phyloP scores from a whole-genome alignment of 768 basidiomycete species.

The Termitomyces sp. region DNA sequence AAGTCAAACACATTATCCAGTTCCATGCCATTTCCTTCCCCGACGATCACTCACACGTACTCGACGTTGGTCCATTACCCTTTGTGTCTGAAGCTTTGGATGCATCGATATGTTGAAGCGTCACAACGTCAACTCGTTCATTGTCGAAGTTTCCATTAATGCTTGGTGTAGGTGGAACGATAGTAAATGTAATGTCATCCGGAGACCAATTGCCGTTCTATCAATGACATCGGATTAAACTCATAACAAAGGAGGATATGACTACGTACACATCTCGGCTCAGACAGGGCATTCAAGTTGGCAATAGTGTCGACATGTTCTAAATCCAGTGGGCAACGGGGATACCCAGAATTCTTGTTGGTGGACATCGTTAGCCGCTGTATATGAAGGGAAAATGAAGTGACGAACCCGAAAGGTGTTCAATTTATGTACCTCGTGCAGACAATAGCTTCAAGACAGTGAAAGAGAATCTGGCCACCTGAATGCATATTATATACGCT shows the following conservation, averaged over 20 bases:
- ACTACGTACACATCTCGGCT: not conserved
- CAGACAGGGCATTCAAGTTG: not conserved
- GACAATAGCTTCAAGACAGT: not conserved
- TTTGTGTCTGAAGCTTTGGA: not conserved
- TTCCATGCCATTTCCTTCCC: no score
- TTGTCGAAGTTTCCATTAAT: not conserved
- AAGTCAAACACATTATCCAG: no score
- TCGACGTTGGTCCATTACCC: no score
- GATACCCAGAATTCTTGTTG: not conserved
- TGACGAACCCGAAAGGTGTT: not conserved
- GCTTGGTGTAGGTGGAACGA: not conserved
- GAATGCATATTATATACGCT: not conserved
- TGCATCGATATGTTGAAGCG: not conserved
- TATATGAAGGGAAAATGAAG: not conserved
- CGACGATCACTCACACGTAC: no score
- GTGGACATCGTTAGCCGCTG: not conserved
- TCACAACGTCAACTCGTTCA: not conserved
- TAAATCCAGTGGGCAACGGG: not conserved
- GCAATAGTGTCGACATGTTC: not conserved
- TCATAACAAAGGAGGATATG: not conserved
- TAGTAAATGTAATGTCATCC: not conserved
- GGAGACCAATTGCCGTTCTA: not conserved
- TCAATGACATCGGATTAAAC: not conserved
- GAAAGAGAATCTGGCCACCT: not conserved
- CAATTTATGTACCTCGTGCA: not conserved